These are phyloP conservation scores for Podosphaera fusca DNA, from an alignment of 2,329 filamentous ascomycete species.

Conservation along the genomic window DNA sequence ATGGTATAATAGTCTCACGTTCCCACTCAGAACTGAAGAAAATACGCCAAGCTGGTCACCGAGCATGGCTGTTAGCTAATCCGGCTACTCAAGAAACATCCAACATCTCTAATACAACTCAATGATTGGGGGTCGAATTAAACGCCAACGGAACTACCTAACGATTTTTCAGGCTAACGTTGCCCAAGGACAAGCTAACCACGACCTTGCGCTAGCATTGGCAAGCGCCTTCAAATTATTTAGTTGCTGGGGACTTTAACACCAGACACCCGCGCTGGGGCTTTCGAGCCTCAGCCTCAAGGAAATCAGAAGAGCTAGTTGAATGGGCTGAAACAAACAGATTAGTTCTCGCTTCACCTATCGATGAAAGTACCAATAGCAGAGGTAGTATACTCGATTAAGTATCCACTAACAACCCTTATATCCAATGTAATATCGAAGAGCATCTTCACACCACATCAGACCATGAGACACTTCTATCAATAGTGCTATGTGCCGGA, in stretches of 20 bases:
- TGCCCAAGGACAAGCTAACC: not conserved
- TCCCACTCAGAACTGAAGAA: not conserved
- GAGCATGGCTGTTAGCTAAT: not conserved
- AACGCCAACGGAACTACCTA: not conserved
- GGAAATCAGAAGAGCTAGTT: not conserved
- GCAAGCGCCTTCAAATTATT: not conserved
- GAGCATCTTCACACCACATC: not conserved
- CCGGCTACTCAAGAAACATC: not conserved
- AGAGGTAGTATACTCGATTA: not conserved
- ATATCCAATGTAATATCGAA: not conserved
- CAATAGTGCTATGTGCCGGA: not conserved
- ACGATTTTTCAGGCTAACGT: not conserved
- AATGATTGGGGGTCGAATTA: not conserved
- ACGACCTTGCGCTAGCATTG: not conserved
- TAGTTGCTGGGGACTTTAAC: not conserved
- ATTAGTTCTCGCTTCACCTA: not conserved
- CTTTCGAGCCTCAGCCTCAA: not conserved
- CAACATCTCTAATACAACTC: too few relatives aligned
- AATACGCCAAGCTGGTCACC: not conserved
- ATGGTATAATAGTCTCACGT: not conserved
- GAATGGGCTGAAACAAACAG: not conserved
- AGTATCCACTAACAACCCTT: not conserved
- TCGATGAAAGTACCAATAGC: not conserved
- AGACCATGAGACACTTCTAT: not conserved
- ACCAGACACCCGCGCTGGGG: not conserved